Evolutionary conservation across 139 green algal species (phyloP), one percentile per base, ranked within the genome.

Genomic region (Chlorokybus atmophyticus): DNA sequence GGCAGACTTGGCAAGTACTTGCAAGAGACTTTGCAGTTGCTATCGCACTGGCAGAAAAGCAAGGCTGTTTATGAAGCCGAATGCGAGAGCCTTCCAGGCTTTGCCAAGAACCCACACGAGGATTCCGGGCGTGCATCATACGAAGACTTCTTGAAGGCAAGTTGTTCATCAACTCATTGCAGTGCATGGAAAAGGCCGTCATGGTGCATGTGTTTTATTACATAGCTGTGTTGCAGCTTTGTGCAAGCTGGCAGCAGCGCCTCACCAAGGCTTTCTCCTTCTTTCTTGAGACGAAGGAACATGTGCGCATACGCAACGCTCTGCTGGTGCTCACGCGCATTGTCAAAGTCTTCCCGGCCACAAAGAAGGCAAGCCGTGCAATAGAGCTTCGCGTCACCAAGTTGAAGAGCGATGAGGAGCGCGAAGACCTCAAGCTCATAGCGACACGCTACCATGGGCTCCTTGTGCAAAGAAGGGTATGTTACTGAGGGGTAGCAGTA

Each of bases 1-100:
- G 58, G 50, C 56, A 75, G 81, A 57, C 40, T 88, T 29, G 79
- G 72, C 19, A 74, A 75, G 29, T 86, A 84, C 62, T 40, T 85
- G 24, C 31, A 50, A 5, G 73, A 86, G 41, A 55, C 62, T 19
- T 41, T 85, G 2, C 29, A 14, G n/a, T 27, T 70, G 31, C 39
- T 85, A 28, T 55, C 65, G 48, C 47, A 48, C 0, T 86, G 79
- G 51, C 39, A 55, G 2, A 35, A 1, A 26, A n/a, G 57, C 30
- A 49, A 51, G 28, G 29, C 30, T 19, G 7, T 23, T 3, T 82
- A 66, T 39, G 66, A 41, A 1, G 23, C 38, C 2, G 71, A 81
- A 55, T 77, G 66, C 42, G 31, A 53, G 28, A 40, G 38, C 6
- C 44, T 49, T 21, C 35, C 38, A 25, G 47, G 60, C 23, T 65